Conservation (phyloP, 768 basidiomycete species). For the Glaciozyma antarctica region DNA sequence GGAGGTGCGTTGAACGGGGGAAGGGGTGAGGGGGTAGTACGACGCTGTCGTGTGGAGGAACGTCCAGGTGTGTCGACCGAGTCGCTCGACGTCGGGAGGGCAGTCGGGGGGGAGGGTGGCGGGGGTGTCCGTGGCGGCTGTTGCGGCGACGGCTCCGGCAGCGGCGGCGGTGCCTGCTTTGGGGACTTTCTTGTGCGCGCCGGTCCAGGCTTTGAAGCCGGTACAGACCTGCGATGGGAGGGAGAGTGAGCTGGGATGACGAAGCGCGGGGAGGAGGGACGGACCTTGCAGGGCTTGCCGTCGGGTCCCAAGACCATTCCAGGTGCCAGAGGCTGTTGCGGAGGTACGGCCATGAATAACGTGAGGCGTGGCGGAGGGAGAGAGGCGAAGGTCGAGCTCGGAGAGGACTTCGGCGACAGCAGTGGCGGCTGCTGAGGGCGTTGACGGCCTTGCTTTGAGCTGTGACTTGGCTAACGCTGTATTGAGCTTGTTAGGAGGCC, state of each 20-base stretch:
- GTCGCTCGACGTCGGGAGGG: conserved; percentile 78
- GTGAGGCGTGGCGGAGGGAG: no score
- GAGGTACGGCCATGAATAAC: no score
- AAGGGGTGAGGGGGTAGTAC: conserved; percentile 81
- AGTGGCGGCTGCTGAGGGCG: no score
- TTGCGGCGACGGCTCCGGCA: conserved; percentile 21
- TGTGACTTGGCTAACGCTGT: no score
- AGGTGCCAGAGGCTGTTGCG: conserved; percentile 7
- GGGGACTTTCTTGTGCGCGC: conserved; percentile 41
- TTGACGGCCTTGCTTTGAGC: no score
- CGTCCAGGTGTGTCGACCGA: conserved; percentile 90
- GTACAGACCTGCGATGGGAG: conserved; percentile 40
- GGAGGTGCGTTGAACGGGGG: conserved; percentile 61
- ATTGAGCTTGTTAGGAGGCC: no score
- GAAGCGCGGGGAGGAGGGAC: conserved; percentile 35
- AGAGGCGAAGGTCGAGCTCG: no score
- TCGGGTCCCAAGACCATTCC: conserved; percentile 73
- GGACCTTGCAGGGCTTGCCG: conserved; percentile 90
- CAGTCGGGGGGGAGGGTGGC: conserved; percentile 49
- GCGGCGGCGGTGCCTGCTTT: conserved; percentile 31
- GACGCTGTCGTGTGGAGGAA: conserved; percentile 93
- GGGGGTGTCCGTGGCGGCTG: conserved; percentile 7
- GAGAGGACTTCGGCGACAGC: no score
- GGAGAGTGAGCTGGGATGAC: conserved; percentile 27
- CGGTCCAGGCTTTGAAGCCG: conserved; percentile 60